These are phyloP conservation scores for Backusella liffmaniae DNA, from an alignment of 192 early-diverging fungal species.

Conservation along the genomic window DNA sequence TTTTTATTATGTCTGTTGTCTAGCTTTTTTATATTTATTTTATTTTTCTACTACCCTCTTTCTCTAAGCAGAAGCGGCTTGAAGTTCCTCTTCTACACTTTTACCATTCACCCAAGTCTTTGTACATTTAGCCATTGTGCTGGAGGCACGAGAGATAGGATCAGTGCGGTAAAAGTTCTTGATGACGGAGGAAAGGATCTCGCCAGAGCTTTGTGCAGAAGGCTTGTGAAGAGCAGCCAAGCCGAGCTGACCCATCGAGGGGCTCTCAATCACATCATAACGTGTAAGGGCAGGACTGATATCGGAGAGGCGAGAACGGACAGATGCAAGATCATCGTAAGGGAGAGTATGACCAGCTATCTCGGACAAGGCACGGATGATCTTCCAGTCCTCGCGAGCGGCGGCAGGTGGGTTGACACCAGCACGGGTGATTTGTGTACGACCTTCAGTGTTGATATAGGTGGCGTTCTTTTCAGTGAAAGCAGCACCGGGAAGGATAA, in stretches of 20 bases:
- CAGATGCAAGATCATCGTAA: slow-evolving; percentile 82
- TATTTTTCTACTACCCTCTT: not conserved
- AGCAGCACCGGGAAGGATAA: slow-evolving; percentile 92
- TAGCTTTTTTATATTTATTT: not conserved
- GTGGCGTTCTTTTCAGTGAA: slow-evolving; percentile 97
- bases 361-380: slow-evolving; percentile 94
- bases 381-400: slow-evolving; percentile 99
- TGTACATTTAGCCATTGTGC: slow-evolving; percentile 97
- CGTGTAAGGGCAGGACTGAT: slow-evolving; percentile 82
- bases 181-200: slow-evolving; percentile 63
- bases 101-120: slow-evolving; percentile 38
- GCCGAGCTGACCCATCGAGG: slow-evolving; percentile 61
- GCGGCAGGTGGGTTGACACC: slow-evolving; percentile 86
- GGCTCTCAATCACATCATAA: slow-evolving; percentile 65
- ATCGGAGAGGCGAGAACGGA: slow-evolving; percentile 87
- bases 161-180: slow-evolving; percentile 95
- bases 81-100: slow-evolving; percentile 14
- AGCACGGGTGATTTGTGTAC: slow-evolving; percentile 89
- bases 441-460: slow-evolving; percentile 96
- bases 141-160: slow-evolving; percentile 85
- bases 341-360: slow-evolving; percentile 80
- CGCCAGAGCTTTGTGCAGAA: slow-evolving; percentile 32
- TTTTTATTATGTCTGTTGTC: not conserved
- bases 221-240: slow-evolving; percentile 52
- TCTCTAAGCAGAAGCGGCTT: not conserved